Base-by-base conservation (phyloP, 441 rosid genomes). In the Populus hybrid region DNA sequence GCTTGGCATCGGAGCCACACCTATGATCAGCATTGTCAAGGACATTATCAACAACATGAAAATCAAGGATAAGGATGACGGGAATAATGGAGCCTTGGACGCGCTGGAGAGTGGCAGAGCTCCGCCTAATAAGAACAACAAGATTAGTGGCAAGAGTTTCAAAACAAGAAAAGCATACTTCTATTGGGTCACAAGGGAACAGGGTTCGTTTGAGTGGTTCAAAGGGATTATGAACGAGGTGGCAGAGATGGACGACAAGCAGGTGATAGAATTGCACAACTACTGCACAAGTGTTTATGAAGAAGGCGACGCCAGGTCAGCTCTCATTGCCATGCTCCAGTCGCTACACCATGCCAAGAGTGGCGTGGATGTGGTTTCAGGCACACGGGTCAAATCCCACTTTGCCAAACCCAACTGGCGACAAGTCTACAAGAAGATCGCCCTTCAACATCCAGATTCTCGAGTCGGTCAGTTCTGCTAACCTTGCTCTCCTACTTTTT, bases 201-300 rank as follows among this genome's bases (percentile, higher is more conserved):
- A 95, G 61, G 99, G 99, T 6, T 95, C 99, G 3, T 95, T 93
- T 81, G 97, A 95, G 63, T 95, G 99, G 99, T 95, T 95, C 81
- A 95, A 90, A 79, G 97, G 97, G 64, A 88, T 95, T 63, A 95
- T 95, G 99, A 85, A 93, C 23, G 99, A 95, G 83, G 95, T 95
- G 16, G 89, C 95, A 0, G 97, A 91, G 61, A 75, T 90, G 91
- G 98, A 95, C 66, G 91, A 93, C 78, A 86, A 85, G 80, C 83
- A 83, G 1, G 84, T 91, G 18, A 93, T 95, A 11, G 99, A 95
- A 81, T 87, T 95, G 2, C 99, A 95, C 54, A 95, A 93, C 75
- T 95, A 95, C 75, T 95, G 98, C 81, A 93, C 99, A 1, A 95
- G 98, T 42, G 98, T 95, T 74, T 95, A 91, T 70, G 99, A 95